Conservation (phyloP, 1,284 basidiomycete species). For the Cryptococcus sp. region DNA sequence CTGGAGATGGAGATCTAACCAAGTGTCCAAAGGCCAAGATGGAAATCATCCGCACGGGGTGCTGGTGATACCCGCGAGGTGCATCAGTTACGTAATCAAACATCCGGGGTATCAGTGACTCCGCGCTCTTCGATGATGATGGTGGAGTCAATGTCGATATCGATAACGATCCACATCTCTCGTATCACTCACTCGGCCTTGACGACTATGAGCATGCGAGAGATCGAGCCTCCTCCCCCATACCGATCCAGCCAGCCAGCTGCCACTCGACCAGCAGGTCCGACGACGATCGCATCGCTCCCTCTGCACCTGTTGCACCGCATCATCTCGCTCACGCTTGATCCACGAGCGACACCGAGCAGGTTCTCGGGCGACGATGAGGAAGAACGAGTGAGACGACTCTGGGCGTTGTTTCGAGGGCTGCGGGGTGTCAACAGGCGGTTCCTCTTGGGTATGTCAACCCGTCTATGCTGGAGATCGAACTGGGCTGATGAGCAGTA, state of each 20-base stretch:
- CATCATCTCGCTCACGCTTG: constrained; percentile 31
- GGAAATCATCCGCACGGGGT: too few species aligned
- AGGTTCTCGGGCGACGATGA: constrained; percentile 24
- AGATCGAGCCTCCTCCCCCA: not conserved
- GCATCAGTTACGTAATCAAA: too few species aligned
- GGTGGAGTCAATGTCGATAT: too few species aligned
- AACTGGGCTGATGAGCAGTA: constrained; percentile 2
- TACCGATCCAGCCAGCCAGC: not conserved
- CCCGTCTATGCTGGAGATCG: too few species aligned
- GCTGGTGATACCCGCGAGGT: too few species aligned
- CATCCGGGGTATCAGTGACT: too few species aligned
- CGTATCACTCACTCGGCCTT: too few species aligned
- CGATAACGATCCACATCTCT: too few species aligned
- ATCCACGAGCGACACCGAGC: constrained; percentile 30
- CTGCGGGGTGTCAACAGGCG: constrained; percentile 30
- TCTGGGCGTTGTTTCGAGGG: constrained; percentile 27
- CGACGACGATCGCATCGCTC: constrained; percentile 15
- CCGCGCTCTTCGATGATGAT: too few species aligned
- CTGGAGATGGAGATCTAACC: too few species aligned
- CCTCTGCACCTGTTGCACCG: constrained; percentile 32
- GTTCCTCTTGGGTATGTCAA: constrained; percentile 34
- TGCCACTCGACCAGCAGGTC: not conserved
- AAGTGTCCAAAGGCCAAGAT: too few species aligned
- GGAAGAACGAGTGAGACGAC: constrained; percentile 29
- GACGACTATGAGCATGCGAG: not conserved